Conservation (phyloP, 257 asterid species). For the Echites panduratus region DNA sequence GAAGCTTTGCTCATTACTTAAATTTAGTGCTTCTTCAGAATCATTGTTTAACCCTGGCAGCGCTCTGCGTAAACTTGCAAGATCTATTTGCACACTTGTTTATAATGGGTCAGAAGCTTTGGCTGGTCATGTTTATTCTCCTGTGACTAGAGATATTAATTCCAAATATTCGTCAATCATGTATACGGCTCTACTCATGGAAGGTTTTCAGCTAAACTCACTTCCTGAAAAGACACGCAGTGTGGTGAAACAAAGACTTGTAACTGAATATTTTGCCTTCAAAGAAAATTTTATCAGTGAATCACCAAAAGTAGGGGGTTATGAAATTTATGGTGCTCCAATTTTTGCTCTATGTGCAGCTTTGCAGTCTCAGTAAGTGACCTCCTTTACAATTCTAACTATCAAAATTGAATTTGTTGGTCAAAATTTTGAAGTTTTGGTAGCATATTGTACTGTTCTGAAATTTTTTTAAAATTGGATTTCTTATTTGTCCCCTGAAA, state of each 20-base stretch:
- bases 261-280: constrained; percentile 67
- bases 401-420: background rate
- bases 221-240: constrained; percentile 66
- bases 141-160: constrained; percentile 38
- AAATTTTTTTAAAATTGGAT: background rate
- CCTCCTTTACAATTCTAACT: background rate
- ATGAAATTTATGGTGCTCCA: constrained; percentile 63
- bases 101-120: constrained; percentile 50
- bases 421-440: background rate
- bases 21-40: constrained; percentile 38
- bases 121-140: constrained; percentile 56
- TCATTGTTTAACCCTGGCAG: constrained; percentile 49
- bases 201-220: constrained; percentile 72
- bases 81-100: constrained; percentile 55
- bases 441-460: background rate
- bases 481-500: background rate
- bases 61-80: constrained; percentile 57
- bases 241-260: constrained; percentile 51
- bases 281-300: constrained; percentile 44
- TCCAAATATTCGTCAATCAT: constrained; percentile 34
- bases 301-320: constrained; percentile 28
- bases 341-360: constrained; percentile 76
- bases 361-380: constrained; percentile 69
- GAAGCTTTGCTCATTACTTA: constrained; percentile 57
- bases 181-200: constrained; percentile 66